Percentiles rank a stretch among this genome's conserved stretches.
These are phyloP conservation scores for Meira nashicola DNA, from an alignment of 1,284 basidiomycete species.

Conservation along the genomic window DNA sequence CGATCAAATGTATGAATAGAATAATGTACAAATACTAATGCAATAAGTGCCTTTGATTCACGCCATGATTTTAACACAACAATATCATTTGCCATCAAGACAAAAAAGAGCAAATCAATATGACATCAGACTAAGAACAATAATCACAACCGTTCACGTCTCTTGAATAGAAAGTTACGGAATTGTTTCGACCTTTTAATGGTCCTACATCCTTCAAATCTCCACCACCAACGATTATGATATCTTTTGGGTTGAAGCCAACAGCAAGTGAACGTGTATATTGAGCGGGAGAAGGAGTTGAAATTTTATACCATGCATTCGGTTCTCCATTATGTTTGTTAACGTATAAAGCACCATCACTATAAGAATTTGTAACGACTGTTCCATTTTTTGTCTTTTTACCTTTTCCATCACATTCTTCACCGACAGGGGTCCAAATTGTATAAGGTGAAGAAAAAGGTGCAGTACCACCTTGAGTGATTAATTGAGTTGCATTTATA, in stretches of 20 bases:
- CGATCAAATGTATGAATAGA: too few species aligned
- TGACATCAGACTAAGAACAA: too few species aligned
- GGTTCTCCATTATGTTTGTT: not conserved
- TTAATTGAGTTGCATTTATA: slow-evolving; percentile 5
- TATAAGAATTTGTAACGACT: not conserved
- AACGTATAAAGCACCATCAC: not conserved
- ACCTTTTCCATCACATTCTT: too few species aligned
- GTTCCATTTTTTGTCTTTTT: not conserved
- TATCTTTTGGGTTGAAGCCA: not conserved
- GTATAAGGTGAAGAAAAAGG: slow-evolving; percentile 5
- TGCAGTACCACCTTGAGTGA: not conserved
- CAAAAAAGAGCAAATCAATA: too few species aligned
- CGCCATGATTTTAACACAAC: too few species aligned
- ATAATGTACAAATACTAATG: too few species aligned
- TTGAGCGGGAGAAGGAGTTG: not conserved
- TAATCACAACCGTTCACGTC: too few species aligned
- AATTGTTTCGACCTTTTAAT: too few species aligned
- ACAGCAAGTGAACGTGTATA: not conserved
- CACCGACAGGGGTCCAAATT: not conserved
- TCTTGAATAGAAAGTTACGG: too few species aligned
- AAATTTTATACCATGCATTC: not conserved
- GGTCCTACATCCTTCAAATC: too few species aligned
- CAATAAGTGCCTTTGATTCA: too few species aligned
- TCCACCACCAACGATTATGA: not conserved
- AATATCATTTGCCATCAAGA: too few species aligned